A percentile compares a stretch with the other conserved stretches of the same genome.
Evolutionary conservation across 164 flowering plant genomes (phyloP).

Genomic region (Chloranthus sessilifolius): DNA sequence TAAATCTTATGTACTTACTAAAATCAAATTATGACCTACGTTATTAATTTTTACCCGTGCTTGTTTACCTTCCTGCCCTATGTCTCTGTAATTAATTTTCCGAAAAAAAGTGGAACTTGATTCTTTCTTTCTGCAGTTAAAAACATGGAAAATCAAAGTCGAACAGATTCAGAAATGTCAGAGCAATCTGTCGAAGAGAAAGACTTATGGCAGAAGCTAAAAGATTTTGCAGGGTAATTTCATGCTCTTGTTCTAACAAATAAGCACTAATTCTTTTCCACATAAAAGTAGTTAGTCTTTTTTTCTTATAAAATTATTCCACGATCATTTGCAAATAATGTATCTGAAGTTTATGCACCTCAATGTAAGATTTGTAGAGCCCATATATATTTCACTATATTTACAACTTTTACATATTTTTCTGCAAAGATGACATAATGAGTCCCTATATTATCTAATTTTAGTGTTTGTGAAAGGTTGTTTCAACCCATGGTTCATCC

Average conservation of each 20-base stretch:
- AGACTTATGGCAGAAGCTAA: conserved; percentile 58
- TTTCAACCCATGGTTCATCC: too few relatives aligned
- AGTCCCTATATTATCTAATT: too few relatives aligned
- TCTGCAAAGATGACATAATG: too few relatives aligned
- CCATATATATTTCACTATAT: too few relatives aligned
- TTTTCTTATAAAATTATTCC: neutral
- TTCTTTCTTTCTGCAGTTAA: conserved; percentile 35
- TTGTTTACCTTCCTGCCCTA: too few relatives aligned
- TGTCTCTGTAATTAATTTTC: neutral
- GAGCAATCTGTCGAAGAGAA: conserved; percentile 46
- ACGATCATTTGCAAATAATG: neutral
- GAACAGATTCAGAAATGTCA: conserved; percentile 27
- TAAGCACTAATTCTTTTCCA: neutral
- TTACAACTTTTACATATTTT: too few relatives aligned
- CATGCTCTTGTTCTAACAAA: neutral
- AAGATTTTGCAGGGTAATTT: conserved; percentile 76
- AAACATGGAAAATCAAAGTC: conserved; percentile 28
- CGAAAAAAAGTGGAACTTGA: neutral
- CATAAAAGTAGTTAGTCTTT: neutral
- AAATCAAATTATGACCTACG: too few relatives aligned
- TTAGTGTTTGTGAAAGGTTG: too few relatives aligned
- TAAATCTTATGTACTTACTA: too few relatives aligned
- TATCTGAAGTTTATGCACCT: neutral
- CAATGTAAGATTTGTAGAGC: neutral
- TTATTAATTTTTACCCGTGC: too few relatives aligned